These are phyloP conservation scores for Mycosarcoma mackinlayi DNA, from an alignment of 1,284 basidiomycete species.

Conservation along the genomic window DNA sequence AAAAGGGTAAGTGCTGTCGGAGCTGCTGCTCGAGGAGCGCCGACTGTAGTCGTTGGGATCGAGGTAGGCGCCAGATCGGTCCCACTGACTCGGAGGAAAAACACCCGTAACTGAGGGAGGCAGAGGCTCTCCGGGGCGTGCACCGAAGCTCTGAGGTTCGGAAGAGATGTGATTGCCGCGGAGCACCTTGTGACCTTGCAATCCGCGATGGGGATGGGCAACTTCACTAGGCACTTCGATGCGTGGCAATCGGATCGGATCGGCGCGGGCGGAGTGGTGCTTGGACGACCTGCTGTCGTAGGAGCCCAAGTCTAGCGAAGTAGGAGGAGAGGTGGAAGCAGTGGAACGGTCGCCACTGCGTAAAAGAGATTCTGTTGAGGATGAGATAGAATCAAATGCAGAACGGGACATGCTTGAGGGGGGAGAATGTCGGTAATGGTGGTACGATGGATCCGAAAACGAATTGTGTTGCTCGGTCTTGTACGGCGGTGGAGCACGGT, in stretches of 20 bases:
- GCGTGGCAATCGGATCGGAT: conserved; percentile 34
- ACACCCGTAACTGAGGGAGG: conserved; percentile 40
- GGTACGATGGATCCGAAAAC: conserved; percentile 29
- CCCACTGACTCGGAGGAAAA: conserved; percentile 48
- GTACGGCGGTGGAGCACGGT: conserved; percentile 42
- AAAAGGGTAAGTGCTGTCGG: conserved; percentile 32
- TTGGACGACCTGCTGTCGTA: conserved; percentile 32
- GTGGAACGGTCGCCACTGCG: conserved; percentile 51
- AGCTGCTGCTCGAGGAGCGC: conserved; percentile 35
- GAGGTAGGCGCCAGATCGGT: conserved; percentile 35
- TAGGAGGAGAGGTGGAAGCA: conserved; percentile 47
- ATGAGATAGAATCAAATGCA: conserved; percentile 40
- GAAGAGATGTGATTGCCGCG: conserved; percentile 40
- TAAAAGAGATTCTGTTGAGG: conserved; percentile 46
- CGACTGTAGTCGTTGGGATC: conserved; percentile 40
- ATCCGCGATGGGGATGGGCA: conserved; percentile 20
- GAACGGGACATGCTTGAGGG: conserved; percentile 35
- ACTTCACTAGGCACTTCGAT: conserved; percentile 38
- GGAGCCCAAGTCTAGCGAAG: conserved; percentile 34
- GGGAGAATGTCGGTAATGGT: conserved; percentile 16
- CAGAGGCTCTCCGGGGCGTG: conserved; percentile 30
- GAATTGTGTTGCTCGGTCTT: conserved; percentile 25
- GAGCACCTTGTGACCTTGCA: conserved; percentile 49
- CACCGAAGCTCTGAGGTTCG: conserved; percentile 25
- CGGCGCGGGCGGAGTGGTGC: conserved; percentile 8